Conservation (phyloP, 75 land plant genomes). For the Ceratopteris richardii region DNA sequence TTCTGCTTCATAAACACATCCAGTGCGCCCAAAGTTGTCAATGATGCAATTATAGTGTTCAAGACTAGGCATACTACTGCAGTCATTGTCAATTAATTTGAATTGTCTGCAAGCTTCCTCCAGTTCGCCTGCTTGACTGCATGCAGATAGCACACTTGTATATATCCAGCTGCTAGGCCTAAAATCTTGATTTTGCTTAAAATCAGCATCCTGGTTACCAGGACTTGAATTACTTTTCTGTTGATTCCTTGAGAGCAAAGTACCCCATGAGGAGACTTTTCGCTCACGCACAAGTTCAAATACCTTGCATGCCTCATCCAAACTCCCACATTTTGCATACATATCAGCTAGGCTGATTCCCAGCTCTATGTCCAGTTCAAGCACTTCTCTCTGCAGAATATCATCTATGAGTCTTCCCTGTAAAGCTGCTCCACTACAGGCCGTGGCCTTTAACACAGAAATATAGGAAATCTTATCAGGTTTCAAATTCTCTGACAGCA, state of each 20-base stretch:
- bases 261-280: constrained; percentile 19
- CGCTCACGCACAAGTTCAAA: constrained; percentile 3
- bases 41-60: constrained; percentile 69
- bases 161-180: constrained; percentile 33
- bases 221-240: constrained; percentile 13
- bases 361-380: constrained; percentile 4
- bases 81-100: constrained; percentile 26
- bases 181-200: constrained; percentile 33
- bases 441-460: constrained; percentile 26
- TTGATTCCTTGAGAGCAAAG: constrained; percentile 18
- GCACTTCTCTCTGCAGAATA: not conserved
- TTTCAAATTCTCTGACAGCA: not conserved
- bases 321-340: constrained; percentile 26
- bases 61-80: constrained; percentile 21
- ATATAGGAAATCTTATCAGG: constrained; percentile 14
- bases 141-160: constrained; percentile 45
- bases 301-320: constrained; percentile 5
- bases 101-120: constrained; percentile 35
- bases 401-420: constrained; percentile 11
- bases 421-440: constrained; percentile 9
- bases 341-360: constrained; percentile 4
- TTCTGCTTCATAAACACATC: constrained; percentile 44
- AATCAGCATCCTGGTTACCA: constrained; percentile 26
- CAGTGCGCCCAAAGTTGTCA: constrained; percentile 63
- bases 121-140: constrained; percentile 48